Conservation (phyloP, 495 filamentous ascomycete species). For the Xylaria telfairii region DNA sequence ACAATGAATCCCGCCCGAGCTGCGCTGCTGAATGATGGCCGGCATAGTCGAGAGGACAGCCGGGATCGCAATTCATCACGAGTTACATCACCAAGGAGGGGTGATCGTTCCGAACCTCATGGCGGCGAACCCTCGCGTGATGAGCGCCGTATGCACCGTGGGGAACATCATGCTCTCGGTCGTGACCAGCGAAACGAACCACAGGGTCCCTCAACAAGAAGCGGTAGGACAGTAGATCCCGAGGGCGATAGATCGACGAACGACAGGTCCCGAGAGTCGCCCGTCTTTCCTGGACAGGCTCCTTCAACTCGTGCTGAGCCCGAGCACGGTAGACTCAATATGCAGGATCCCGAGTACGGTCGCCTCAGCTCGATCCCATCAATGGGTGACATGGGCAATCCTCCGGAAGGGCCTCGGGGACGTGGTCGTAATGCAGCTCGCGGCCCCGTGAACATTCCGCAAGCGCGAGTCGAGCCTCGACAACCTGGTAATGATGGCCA, state of each 20-base stretch:
- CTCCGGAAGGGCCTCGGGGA: conserved; percentile 75
- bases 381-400: conserved; percentile 56
- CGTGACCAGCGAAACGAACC: conserved; percentile 47
- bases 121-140: conserved; percentile 51
- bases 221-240: conserved; percentile 40
- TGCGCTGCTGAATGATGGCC: conserved; percentile 56
- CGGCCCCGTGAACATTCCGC: conserved; percentile 39
- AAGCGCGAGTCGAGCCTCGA: conserved; percentile 45
- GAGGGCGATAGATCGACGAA: conserved; percentile 42
- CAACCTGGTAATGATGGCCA: conserved; percentile 43
- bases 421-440: conserved; percentile 51
- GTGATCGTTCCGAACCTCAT: conserved; percentile 46
- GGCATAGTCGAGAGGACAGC: conserved; percentile 50
- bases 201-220: conserved; percentile 30
- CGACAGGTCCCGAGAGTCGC: conserved; percentile 44
- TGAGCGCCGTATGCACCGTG: conserved; percentile 52
- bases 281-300: conserved; percentile 40
- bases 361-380: conserved; percentile 62
- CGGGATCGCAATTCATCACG: conserved; percentile 53
- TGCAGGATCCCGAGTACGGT: conserved; percentile 67
- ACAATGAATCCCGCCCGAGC: conserved; percentile 63
- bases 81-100: conserved; percentile 58
- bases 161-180: conserved; percentile 43
- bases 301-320: conserved; percentile 48
- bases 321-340: conserved; percentile 63